A percentile compares a stretch with the other conserved stretches of the same genome.
Evolutionary conservation across 371 early-diverging fungal species (phyloP).

Genomic region (Apophysomyces sp.): DNA sequence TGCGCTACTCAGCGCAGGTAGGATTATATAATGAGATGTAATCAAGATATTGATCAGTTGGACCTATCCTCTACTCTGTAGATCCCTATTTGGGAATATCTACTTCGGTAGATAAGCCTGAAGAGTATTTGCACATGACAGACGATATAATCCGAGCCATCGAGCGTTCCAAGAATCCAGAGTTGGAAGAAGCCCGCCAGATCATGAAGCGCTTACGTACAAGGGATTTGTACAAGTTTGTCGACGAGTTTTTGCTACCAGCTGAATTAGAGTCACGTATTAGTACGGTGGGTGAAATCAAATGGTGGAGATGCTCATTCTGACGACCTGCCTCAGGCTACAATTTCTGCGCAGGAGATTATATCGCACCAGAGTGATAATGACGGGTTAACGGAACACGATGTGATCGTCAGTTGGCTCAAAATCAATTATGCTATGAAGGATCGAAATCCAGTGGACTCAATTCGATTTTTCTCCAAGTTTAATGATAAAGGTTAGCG

Average conservation of each 20-base stretch:
- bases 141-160: conserved; percentile 88
- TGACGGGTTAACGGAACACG: conserved; percentile 55
- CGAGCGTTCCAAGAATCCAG: conserved; percentile 63
- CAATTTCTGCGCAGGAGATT: conserved; percentile 57
- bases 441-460: conserved; percentile 84
- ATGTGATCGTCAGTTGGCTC: conserved; percentile 74
- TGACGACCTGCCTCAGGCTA: conserved; percentile 22
- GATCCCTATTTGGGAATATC: conserved; percentile 75
- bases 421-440: conserved; percentile 83
- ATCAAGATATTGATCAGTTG: neutral
- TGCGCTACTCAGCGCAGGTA: conserved; percentile 76
- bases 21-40: neutral
- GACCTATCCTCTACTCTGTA: neutral
- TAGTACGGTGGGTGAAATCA: conserved; percentile 33
- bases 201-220: conserved; percentile 75
- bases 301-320: neutral
- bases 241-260: conserved; percentile 82
- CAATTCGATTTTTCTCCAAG: conserved; percentile 79
- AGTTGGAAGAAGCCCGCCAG: conserved; percentile 61
- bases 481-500: conserved; percentile 50
- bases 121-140: conserved; percentile 75
- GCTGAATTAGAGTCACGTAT: conserved; percentile 43
- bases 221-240: conserved; percentile 86
- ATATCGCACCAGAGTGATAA: conserved; percentile 55
- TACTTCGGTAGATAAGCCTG: conserved; percentile 63